phyloP scores from a whole-genome alignment of 768 basidiomycete species.

The Boletus eberwhitei region DNA sequence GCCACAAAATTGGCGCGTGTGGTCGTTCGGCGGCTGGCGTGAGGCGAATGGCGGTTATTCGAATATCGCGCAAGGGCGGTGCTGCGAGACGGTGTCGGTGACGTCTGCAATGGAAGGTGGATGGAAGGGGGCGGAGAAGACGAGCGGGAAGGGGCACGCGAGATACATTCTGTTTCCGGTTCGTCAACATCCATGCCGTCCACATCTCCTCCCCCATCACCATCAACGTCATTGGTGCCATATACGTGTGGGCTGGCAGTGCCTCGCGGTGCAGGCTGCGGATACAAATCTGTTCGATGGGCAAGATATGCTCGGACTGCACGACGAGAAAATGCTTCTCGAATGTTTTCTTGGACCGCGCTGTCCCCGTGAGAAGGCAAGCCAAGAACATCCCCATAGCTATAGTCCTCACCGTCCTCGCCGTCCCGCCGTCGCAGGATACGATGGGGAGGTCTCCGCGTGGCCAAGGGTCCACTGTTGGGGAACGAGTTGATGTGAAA shows the following conservation, averaged over 20 bases:
- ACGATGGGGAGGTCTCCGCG: constrained; percentile 24
- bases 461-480: constrained; percentile 7
- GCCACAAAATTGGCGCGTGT: constrained; percentile 6
- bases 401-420: constrained; percentile 32
- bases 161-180: constrained; percentile 52
- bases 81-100: constrained; percentile 21
- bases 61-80: constrained; percentile 17
- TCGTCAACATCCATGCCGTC: constrained; percentile 52
- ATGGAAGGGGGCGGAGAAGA: constrained; percentile 45
- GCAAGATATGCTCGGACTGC: constrained; percentile 38
- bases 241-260: constrained; percentile 11
- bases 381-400: constrained; percentile 48
- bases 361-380: constrained; percentile 55
- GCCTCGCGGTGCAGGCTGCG: constrained; percentile 20
- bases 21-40: constrained; percentile 15
- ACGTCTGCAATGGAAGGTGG: constrained; percentile 28
- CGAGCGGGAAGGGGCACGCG: constrained; percentile 44
- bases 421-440: constrained; percentile 18
- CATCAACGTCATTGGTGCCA: constrained; percentile 21
- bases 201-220: constrained; percentile 32
- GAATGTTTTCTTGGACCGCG: constrained; percentile 54
- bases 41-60: constrained; percentile 19
- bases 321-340: constrained; percentile 50
- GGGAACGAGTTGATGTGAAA: constrained; percentile 39
- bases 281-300: constrained; percentile 22